phyloP scores from a whole-genome alignment of 805 yeast genomes.

The Cyberlindnera meyerae region DNA sequence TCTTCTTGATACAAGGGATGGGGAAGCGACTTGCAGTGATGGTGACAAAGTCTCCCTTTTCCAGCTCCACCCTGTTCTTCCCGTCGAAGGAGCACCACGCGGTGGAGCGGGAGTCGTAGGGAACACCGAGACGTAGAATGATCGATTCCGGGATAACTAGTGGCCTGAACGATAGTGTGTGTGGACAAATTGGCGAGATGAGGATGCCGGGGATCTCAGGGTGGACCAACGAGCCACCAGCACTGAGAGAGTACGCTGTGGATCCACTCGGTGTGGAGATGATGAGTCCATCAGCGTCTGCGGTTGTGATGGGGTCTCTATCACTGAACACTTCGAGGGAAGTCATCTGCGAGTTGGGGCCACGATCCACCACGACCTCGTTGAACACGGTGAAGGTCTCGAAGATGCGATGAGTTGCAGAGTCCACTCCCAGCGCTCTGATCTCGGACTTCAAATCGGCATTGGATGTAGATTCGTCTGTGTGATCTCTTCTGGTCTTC shows the following conservation, averaged over 20 bases:
- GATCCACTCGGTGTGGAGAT: slow-evolving; percentile 67
- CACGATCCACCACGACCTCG: slow-evolving; percentile 48
- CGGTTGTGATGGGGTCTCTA: slow-evolving; percentile 47
- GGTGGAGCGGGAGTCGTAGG: slow-evolving; percentile 28
- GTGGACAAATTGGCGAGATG: slow-evolving; percentile 53
- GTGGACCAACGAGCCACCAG: slow-evolving; percentile 52
- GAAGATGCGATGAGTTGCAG: slow-evolving; percentile 28
- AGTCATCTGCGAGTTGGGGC: slow-evolving; percentile 49
- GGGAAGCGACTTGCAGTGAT: slow-evolving; percentile 32
- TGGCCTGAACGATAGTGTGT: slow-evolving; percentile 49
- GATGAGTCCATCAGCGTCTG: slow-evolving; percentile 63
- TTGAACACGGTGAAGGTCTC: slow-evolving; percentile 40
- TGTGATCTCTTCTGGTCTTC: slow-evolving; percentile 23
- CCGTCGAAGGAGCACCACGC: slow-evolving; percentile 37
- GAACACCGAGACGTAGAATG: slow-evolving; percentile 30
- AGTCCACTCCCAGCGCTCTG: slow-evolving; percentile 14
- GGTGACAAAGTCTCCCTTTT: slow-evolving; percentile 30
- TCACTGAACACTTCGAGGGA: slow-evolving; percentile 46
- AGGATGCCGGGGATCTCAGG: slow-evolving; percentile 52
- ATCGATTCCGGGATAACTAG: slow-evolving; percentile 41
- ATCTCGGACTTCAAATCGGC: slow-evolving; percentile 26
- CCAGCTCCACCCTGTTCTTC: slow-evolving; percentile 28
- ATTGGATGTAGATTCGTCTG: no score
- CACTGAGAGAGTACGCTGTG: slow-evolving; percentile 49
- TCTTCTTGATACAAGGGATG: slow-evolving; percentile 26